These are phyloP conservation scores for Leccinum boreale DNA, from an alignment of 768 basidiomycete genomes.

Conservation along the genomic window DNA sequence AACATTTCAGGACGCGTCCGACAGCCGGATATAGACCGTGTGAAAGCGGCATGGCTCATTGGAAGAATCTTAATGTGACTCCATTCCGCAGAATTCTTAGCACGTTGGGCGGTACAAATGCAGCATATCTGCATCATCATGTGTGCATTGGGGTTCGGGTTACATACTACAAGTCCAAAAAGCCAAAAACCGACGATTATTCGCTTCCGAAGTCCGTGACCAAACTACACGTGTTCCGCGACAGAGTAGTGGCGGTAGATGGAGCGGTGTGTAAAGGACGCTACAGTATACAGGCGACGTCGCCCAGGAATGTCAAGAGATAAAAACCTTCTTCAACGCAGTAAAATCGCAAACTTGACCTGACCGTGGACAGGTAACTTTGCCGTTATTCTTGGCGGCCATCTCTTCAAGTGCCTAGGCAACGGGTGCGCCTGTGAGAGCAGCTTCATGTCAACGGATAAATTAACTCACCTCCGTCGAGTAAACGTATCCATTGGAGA, in stretches of 20 bases:
- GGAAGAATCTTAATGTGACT: slow-evolving; percentile 26
- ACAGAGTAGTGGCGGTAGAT: neutral
- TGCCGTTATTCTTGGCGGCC: slow-evolving; percentile 73
- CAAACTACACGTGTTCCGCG: slow-evolving; percentile 14
- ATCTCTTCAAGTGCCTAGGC: slow-evolving; percentile 83
- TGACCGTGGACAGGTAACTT: slow-evolving; percentile 83
- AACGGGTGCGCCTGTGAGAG: slow-evolving; percentile 11
- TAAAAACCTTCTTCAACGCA: slow-evolving; percentile 83
- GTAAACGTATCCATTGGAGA: slow-evolving; percentile 90
- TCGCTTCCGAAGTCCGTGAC: slow-evolving; percentile 23
- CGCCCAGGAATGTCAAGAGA: slow-evolving; percentile 53
- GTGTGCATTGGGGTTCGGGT: slow-evolving; percentile 11
- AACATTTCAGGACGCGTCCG: neutral
- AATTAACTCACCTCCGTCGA: slow-evolving; percentile 72
- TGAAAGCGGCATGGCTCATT: slow-evolving; percentile 12
- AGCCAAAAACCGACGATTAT: slow-evolving; percentile 9
- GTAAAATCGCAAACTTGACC: slow-evolving; percentile 59
- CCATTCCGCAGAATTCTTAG: slow-evolving; percentile 11
- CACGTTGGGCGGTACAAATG: slow-evolving; percentile 22
- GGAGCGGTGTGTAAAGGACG: neutral
- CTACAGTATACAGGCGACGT: neutral
- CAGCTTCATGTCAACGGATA: slow-evolving; percentile 1
- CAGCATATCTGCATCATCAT: slow-evolving; percentile 8
- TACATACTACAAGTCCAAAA: slow-evolving; percentile 16
- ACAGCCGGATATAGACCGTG: slow-evolving; percentile 1